Base-by-base conservation (phyloP, 2,329 filamentous ascomycete species). In the Chaetomiaceae sp. region DNA sequence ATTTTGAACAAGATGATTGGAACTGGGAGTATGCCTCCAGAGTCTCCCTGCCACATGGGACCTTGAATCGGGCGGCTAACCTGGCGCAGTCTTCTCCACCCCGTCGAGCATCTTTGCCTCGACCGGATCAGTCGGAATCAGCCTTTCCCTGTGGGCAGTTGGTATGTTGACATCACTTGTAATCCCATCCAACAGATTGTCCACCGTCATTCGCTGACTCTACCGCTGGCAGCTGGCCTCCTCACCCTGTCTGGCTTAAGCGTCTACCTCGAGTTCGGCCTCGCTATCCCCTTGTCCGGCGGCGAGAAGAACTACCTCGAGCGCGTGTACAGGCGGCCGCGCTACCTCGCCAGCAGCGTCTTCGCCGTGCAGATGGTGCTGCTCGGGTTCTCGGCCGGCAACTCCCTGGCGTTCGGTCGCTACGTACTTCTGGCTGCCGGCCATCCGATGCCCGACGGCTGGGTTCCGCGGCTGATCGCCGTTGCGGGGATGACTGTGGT, bases 261-360 rank as follows among this genome's bases (percentile, higher is more conserved):
- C 45, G 77, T 84, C 4, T 83, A 76, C 58, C 71, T 83, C 39
- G 80, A 83, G 56, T 82, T 81, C 54, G 79, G 79, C 19, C 69
- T 79, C 3, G 77, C 76, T 3, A 80, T 82, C 29, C 79, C 79
- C 3, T 68, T 74, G 27, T 80, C 76, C 11, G 79, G 80, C 12
- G 80, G 80, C 17, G 79, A 83, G 52, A 83, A 83, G 68, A 79
- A 81, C 60, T 83, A 83, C 57, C 74, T 83, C 38, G 79, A 83
- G 56, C 70, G 74, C n/a, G 75, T 79, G 12, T 83, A 81, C 62
- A 70, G 70, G 2, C 72, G 68, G 18, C 79, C 79, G 0, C 73
- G 71, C 47, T 79, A 80, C 60, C 61, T 83, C 1, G 73, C 78
- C 1, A 79, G 76, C 0, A 78, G 75, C 50, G 70, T 83, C 2